Evolutionary conservation across 768 basidiomycete species (phyloP), one percentile per base, ranked within the genome.

Genomic region (Phylloporus scabripes): DNA sequence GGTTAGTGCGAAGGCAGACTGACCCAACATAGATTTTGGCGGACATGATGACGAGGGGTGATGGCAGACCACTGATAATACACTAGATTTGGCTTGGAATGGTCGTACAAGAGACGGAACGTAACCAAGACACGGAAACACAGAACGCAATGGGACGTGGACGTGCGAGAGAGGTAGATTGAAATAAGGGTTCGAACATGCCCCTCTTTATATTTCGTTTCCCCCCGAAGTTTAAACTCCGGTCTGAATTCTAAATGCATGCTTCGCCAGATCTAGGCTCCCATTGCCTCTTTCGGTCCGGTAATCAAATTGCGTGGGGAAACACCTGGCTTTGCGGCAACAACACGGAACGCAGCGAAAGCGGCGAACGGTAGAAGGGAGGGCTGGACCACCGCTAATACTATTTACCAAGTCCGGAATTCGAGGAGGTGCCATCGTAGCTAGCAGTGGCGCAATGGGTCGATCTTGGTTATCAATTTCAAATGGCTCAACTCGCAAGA

Each of bases 1-100:
- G 66, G 65, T 73, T 63, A 74, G 63, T 69, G 72, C 73, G 66
- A 74, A 74, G 70, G 70, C 71, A 82, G 81, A 92, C 89, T 85
- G 80, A 92, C 89, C 88, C 89, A 80, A 92, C 88, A 72, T 92
- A 92, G 68, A 92, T 80, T 76, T 92, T 92, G 64, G 85, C 42
- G 10, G 46, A 79, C 83, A 87, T 86, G 74, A 75, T 62, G 62
- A 56, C 52, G 56, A 24, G 46, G n/a, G 45, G 47, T 39, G 62
- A 62, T 11, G 32, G 63, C 32, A 61, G 61, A 65, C 49, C 54
- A 62, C 63, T 63, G 66, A 50, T 65, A 67, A 78, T 74, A 78
- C 75, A 75, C 74, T 65, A 68, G 71, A 71, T 63, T 60, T 53
- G 72, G 65, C 70, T 71, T 71, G 71, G 71, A 69, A 71, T 66